Conservation (phyloP, 176 grass and related monocot genomes). For the Luzula sylvatica region DNA sequence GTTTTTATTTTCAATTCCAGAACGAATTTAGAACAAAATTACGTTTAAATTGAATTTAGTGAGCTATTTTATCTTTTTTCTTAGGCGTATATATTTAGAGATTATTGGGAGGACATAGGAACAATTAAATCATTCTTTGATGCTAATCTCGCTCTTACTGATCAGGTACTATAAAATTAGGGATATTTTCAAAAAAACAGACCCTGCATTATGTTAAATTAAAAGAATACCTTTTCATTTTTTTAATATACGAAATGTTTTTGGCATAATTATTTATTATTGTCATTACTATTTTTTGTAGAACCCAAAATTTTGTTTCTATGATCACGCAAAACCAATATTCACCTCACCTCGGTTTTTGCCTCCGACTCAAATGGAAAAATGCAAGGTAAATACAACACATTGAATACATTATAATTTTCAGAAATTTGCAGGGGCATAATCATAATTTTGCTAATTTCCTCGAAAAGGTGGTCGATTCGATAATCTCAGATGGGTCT, state of each 20-base stretch:
- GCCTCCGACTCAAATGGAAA: constrained; percentile 63
- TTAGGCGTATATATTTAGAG: constrained; percentile 68
- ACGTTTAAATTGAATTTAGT: constrained; percentile 3
- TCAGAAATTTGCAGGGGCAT: background rate
- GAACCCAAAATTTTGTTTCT: constrained; percentile 62
- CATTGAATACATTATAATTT: too few species aligned
- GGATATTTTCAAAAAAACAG: too few species aligned
- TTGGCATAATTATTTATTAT: background rate
- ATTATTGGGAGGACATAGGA: constrained; percentile 82
- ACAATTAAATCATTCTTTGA: constrained; percentile 86
- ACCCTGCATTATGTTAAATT: background rate
- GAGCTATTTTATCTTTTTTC: background rate
- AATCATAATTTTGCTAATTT: constrained; percentile 6
- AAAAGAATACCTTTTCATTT: background rate
- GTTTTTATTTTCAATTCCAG: constrained; percentile 23
- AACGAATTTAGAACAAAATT: background rate
- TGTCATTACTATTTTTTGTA: constrained; percentile 22
- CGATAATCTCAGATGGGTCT: constrained; percentile 77
- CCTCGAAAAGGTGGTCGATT: constrained; percentile 45
- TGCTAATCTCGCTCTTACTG: constrained; percentile 67
- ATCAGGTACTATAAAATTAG: constrained; percentile 45
- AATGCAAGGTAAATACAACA: constrained; percentile 44
- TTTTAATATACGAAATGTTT: constrained; percentile 6
- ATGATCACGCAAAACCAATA: constrained; percentile 64
- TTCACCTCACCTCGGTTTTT: constrained; percentile 65